Percentiles rank a stretch among this genome's conserved stretches.
These are phyloP conservation scores for Pezicula neosporulosa DNA, from an alignment of 2,329 filamentous ascomycete species.

Conservation along the genomic window DNA sequence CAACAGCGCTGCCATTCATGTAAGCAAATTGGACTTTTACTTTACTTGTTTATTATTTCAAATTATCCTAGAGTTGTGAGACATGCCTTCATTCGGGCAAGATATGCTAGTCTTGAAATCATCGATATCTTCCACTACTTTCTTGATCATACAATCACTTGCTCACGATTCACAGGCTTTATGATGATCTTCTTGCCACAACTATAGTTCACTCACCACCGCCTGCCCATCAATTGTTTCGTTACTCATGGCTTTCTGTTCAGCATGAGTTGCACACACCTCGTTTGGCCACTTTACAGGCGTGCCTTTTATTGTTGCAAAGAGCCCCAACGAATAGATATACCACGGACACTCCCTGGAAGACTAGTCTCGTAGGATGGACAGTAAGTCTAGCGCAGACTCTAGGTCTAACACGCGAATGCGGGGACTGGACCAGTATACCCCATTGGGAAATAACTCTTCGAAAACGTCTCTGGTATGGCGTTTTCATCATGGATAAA, in stretches of 20 bases:
- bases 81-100: too few relatives aligned
- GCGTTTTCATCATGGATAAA: conserved; percentile 30
- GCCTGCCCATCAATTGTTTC: conserved; percentile 25
- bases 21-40: too few relatives aligned
- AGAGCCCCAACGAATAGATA: conserved; percentile 29
- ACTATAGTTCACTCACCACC: conserved; percentile 29
- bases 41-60: too few relatives aligned
- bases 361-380: conserved; percentile 29
- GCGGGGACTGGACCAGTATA: conserved; percentile 26
- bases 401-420: conserved; percentile 28
- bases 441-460: conserved; percentile 28
- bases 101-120: too few relatives aligned
- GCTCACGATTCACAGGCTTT: conserved; percentile 18
- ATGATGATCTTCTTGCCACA: conserved; percentile 34
- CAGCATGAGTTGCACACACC: conserved; percentile 31
- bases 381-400: conserved; percentile 29
- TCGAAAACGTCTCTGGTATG: conserved; percentile 30
- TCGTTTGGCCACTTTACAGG: conserved; percentile 29
- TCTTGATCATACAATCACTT: too few relatives aligned
- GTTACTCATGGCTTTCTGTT: conserved; percentile 27
- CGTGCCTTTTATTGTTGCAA: conserved; percentile 30
- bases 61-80: too few relatives aligned
- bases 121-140: too few relatives aligned
- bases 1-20: conserved; percentile 39
- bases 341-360: conserved; percentile 30